A percentile compares a stretch with the other conserved stretches of the same genome.
phyloP scores from a whole-genome alignment of 2,329 filamentous ascomycete species.

The Thielaviopsis cerberus region DNA sequence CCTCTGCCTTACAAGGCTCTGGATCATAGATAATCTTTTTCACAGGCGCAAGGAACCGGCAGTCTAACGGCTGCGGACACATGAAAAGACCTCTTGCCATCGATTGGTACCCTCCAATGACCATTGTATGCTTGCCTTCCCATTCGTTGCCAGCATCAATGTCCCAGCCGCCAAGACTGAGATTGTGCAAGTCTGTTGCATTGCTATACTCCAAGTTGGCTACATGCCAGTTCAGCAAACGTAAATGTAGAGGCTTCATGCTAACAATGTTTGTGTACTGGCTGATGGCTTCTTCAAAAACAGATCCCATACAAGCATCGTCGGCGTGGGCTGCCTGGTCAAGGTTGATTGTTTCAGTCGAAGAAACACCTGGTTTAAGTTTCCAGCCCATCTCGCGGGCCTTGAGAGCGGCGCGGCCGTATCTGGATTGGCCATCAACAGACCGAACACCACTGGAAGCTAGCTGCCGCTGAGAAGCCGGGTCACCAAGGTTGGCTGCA shows the following conservation, averaged over 20 bases:
- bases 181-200: constrained; percentile 65
- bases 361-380: constrained; percentile 43
- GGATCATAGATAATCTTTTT: constrained; percentile 43
- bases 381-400: constrained; percentile 70
- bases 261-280: constrained; percentile 76
- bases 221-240: constrained; percentile 92
- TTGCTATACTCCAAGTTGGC: constrained; percentile 97
- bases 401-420: constrained; percentile 44
- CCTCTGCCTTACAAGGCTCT: constrained; percentile 11
- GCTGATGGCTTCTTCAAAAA: constrained; percentile 75
- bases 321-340: constrained; percentile 42
- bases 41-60: constrained; percentile 56
- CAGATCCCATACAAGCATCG: constrained; percentile 65
- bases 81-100: constrained; percentile 73
- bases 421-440: constrained; percentile 9
- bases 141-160: constrained; percentile 97
- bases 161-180: constrained; percentile 86
- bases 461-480: neutral
- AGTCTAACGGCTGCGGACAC: constrained; percentile 56
- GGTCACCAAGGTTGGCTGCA: constrained; percentile 27
- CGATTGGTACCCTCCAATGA: constrained; percentile 84
- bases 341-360: constrained; percentile 52
- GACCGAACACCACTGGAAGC: constrained; percentile 4
- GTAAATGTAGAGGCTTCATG: constrained; percentile 67
- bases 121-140: constrained; percentile 82